Conservation (phyloP, 1,139 yeast genomes). For the Casaregolazyma suthepensis region DNA sequence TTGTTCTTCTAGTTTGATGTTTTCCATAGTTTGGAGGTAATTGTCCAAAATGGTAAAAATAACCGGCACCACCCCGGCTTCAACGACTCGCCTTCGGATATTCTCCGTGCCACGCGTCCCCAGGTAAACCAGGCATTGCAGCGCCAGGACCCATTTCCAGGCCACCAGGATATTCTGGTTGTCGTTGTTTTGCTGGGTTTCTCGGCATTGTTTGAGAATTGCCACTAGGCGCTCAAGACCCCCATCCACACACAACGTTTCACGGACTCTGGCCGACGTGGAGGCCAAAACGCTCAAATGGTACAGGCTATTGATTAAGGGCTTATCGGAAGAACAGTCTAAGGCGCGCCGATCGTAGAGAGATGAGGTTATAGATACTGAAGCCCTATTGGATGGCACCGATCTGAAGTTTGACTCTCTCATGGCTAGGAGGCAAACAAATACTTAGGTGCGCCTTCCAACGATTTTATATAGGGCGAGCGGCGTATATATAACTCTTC, state of each 20-base stretch:
- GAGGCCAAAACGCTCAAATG: slow-evolving; percentile 84
- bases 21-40: slow-evolving; percentile 40
- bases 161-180: slow-evolving; percentile 43
- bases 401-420: slow-evolving; percentile 87
- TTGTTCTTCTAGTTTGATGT: slow-evolving; percentile 3
- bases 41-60: slow-evolving; percentile 90
- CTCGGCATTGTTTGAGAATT: slow-evolving; percentile 73
- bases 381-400: slow-evolving; percentile 74
- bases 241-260: slow-evolving; percentile 82
- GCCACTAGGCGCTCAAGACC: slow-evolving; percentile 85
- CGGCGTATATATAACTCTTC: background rate
- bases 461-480: too few species aligned
- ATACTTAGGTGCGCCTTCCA: background rate
- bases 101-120: slow-evolving; percentile 91
- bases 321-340: slow-evolving; percentile 84
- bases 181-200: slow-evolving; percentile 11
- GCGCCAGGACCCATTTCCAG: slow-evolving; percentile 96
- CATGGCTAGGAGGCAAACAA: slow-evolving; percentile 40
- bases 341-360: slow-evolving; percentile 88
- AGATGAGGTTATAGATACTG: slow-evolving; percentile 81
- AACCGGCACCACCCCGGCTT: slow-evolving; percentile 86
- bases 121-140: slow-evolving; percentile 83
- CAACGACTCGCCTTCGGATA: slow-evolving; percentile 78
- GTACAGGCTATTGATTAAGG: slow-evolving; percentile 84
- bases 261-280: slow-evolving; percentile 82